Evolutionary conservation across 345 rosid species (phyloP), one percentile per base, ranked within the genome.

Genomic region (Lagerstroemia speciosa): DNA sequence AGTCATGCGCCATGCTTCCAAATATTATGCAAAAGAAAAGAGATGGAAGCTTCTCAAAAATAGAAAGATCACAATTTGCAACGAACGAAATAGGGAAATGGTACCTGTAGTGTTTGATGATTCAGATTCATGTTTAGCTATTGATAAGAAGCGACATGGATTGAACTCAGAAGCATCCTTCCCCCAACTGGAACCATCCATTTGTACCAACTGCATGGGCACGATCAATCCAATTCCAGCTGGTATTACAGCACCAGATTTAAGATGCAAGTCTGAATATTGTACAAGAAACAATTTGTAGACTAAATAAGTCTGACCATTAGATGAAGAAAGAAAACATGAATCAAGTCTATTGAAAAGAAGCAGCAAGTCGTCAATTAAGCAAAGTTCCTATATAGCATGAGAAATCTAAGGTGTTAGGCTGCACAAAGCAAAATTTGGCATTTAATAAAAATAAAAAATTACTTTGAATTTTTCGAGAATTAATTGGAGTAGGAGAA

Each of bases 131-230:
- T 72, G 67, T 63, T 71, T 67, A 20, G 61, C 65, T 55, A 67
- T 67, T 5, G 84, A 77, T 69, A 87, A 61, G 77, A 85, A 85
- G 43, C 87, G 83, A 69, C 78, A 78, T 52, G 89, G 89, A 74
- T 87, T 87, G 74, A 87, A 87, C 69, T 78, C 74, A 22, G 73
- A 19, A 30, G 89, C 82, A 79, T 85, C 87, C 62, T 40, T 70
- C n/a, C 87, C 86, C 89, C 89, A 83, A 69, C 72, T 80, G 75
- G 76, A 70, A 55, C 69, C 55, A 48, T 83, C 89, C 74, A 58
- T 81, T 75, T 85, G 89, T 72, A 83, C 83, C 81, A 78, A 73
- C 62, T 82, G 86, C 61, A 83, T 77, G 66, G 89, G 92, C 14
- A 83, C 87, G 38, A 87, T 85, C 52, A 85, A 40, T 26, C 74